These are phyloP conservation scores for Ogataea dorogensis DNA, from an alignment of 805 yeast genomes.

Conservation along the genomic window DNA sequence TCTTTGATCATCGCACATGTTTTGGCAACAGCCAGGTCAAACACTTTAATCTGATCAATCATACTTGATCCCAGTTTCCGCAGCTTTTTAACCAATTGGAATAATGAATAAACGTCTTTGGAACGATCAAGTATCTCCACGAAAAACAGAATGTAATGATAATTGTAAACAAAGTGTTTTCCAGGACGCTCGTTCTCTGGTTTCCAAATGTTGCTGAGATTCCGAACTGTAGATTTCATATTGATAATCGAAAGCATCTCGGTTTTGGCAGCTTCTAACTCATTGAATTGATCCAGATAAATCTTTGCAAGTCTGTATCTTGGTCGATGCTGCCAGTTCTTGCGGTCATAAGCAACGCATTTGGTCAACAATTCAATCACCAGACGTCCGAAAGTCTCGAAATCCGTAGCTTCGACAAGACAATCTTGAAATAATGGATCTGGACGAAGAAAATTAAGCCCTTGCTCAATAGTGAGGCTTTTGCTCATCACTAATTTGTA, in stretches of 20 bases:
- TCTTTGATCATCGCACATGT: slow-evolving; percentile 52
- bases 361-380: slow-evolving; percentile 48
- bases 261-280: slow-evolving; percentile 52
- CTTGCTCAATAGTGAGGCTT: slow-evolving; percentile 37
- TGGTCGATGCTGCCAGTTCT: slow-evolving; percentile 91
- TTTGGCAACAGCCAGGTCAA: slow-evolving; percentile 60
- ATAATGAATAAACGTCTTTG: slow-evolving; percentile 57
- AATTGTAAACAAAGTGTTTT: slow-evolving; percentile 78
- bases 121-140: slow-evolving; percentile 52
- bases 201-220: slow-evolving; percentile 85
- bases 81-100: slow-evolving; percentile 66
- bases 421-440: slow-evolving; percentile 35
- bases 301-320: slow-evolving; percentile 68
- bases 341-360: slow-evolving; percentile 62
- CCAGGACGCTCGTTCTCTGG: slow-evolving; percentile 93
- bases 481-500: slow-evolving; percentile 52
- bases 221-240: slow-evolving; percentile 64
- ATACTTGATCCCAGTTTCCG: slow-evolving; percentile 76
- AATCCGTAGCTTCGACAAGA: slow-evolving; percentile 14
- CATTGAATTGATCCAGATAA: slow-evolving; percentile 50
- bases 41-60: slow-evolving; percentile 59
- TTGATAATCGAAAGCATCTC: slow-evolving; percentile 66
- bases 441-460: slow-evolving; percentile 37
- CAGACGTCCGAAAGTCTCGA: slow-evolving; percentile 36
- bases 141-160: slow-evolving; percentile 64